Evolutionary conservation across 768 basidiomycete genomes (phyloP).

Genomic region (Leucocoprinus leucothites): DNA sequence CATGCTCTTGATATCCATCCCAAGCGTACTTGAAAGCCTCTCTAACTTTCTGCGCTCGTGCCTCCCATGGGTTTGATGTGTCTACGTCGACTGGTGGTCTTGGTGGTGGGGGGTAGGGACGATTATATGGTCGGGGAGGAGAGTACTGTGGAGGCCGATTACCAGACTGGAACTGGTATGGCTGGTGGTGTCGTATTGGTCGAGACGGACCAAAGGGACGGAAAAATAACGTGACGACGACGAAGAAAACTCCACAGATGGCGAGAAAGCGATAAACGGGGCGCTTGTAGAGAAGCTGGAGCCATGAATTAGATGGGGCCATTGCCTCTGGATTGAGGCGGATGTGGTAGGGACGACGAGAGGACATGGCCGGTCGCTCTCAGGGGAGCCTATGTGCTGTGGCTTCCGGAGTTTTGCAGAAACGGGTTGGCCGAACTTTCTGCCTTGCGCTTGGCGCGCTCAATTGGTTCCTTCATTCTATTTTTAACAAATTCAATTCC

Average conservation of each 20-base stretch:
- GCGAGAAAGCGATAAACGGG: slow-evolving; percentile 7
- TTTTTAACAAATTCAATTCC: background rate
- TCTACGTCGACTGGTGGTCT: background rate
- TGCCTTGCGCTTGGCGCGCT: no score
- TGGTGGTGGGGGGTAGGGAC: background rate
- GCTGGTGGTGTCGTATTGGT: background rate
- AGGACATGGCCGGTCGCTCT: background rate
- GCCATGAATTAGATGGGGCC: background rate
- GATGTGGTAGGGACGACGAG: slow-evolving; percentile 2
- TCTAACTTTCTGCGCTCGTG: slow-evolving; percentile 51
- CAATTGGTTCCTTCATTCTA: background rate
- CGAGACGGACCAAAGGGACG: background rate
- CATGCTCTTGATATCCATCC: slow-evolving; percentile 46
- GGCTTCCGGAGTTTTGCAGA: background rate
- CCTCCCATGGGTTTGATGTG: slow-evolving; percentile 34
- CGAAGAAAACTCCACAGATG: background rate
- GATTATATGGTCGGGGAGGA: slow-evolving; percentile 5
- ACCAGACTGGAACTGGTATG: background rate
- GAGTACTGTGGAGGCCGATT: background rate
- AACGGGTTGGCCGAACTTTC: no score
- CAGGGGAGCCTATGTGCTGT: background rate
- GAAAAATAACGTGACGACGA: slow-evolving; percentile 10
- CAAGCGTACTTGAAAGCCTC: slow-evolving; percentile 63
- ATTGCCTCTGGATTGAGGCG: slow-evolving; percentile 4
- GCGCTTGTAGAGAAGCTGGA: background rate